A percentile compares a stretch with the other conserved stretches of the same genome.
Evolutionary conservation across 495 filamentous ascomycete species (phyloP).

Genomic region (Aspergillus saccharolyticus): DNA sequence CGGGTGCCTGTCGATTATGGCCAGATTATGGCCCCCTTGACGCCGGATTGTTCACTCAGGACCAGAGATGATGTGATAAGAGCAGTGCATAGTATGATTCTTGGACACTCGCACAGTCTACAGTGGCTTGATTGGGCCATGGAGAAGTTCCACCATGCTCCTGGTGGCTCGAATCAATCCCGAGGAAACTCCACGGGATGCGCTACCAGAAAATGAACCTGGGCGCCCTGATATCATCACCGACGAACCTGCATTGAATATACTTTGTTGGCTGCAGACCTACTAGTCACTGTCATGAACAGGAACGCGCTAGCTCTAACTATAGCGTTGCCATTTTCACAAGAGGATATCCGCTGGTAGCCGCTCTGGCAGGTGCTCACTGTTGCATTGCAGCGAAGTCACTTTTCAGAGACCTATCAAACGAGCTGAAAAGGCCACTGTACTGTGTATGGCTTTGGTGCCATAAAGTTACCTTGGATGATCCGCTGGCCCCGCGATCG

Average conservation of each 20-base stretch:
- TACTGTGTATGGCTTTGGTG: constrained; percentile 2
- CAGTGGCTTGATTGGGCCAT: constrained; percentile 1
- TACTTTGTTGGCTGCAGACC: constrained; percentile 11
- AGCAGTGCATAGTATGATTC: not conserved
- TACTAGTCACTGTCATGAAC: constrained; percentile 14
- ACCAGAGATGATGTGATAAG: constrained; percentile 5
- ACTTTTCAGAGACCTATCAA: constrained; percentile 6
- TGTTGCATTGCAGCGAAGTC: constrained; percentile 13
- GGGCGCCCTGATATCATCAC: constrained; percentile 1
- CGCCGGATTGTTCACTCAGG: constrained; percentile 1
- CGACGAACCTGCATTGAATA: constrained; percentile 1
- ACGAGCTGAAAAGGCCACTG: constrained; percentile 8
- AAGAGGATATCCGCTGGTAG: constrained; percentile 8
- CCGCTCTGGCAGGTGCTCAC: constrained; percentile 9
- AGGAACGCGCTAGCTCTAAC: constrained; percentile 4
- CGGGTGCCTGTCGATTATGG: constrained; percentile 6
- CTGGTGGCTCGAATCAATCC: constrained; percentile 3
- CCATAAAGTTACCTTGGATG: not conserved
- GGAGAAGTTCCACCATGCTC: not conserved
- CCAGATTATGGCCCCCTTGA: not conserved
- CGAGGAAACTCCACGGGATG: constrained; percentile 2
- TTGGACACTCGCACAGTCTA: not conserved
- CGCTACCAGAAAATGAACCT: not conserved
- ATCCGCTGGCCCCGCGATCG: constrained; percentile 11
- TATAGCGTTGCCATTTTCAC: constrained; percentile 7